Evolutionary conservation across 2,329 filamentous ascomycete species (phyloP), one percentile per base, ranked within the genome.

Genomic region (Coniosporium tulheliwenetii): DNA sequence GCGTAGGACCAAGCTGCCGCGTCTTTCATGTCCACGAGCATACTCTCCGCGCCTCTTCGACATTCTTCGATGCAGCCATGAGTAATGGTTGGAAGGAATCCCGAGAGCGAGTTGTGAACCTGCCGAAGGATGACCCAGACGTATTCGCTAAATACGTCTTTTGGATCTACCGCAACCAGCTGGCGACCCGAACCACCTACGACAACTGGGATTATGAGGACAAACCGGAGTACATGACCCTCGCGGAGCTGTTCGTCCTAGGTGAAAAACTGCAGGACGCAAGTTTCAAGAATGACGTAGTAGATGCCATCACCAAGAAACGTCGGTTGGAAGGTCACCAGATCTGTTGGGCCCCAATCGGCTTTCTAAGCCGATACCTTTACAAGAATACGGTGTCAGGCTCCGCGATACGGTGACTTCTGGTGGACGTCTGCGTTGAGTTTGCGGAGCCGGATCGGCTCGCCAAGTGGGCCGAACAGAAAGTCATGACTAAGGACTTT

Each of bases 131-230:
- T 14, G 37, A 43, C 5, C 38, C 43, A 1, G 44, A 46, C 8
- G 45, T 45, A 2, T 46, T 54, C 36, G 33, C 39, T 7, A 29
- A 52, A 8, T 54, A 52, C 38, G 38, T 46, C 5, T 33, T 45
- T 7, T 54, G 45, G 40, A 43, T 55, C 2, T 53, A 55, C 42
- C 32, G 10, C 3, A 9, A 14, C 8, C 8, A 36, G 35, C 12
- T 36, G n/a, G n/a, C n/a, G n/a, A n/a, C n/a, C n/a, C n/a, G n/a
- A n/a, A n/a, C n/a, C n/a, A n/a, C n/a, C n/a, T n/a, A n/a, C 35
- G 8, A 36, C 9, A 9, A 14, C 35, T 9, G 13, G 13, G 15
- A 9, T 36, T 8, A 36, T 8, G 13, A 14, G 9, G 12, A 9
- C 12, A 8, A 8, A 13, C 8, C 8, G 9, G 35, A 8, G 35